Evolutionary conservation across 176 grass and related monocot species (phyloP).

Genomic region (Leersia perrieri): DNA sequence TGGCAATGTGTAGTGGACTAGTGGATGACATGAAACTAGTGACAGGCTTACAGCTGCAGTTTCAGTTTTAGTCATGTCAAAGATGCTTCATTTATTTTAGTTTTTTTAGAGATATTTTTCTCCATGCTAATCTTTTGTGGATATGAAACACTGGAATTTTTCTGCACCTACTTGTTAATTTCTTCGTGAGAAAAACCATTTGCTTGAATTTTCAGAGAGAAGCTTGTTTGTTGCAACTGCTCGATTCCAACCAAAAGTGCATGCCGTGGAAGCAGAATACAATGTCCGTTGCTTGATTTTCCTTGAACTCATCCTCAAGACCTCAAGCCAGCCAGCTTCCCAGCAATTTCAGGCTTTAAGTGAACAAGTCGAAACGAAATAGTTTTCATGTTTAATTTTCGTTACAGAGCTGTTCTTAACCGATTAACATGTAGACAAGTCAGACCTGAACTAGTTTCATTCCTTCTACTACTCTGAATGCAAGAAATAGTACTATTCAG

Average conservation of each 20-base stretch:
- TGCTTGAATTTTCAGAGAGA: background rate
- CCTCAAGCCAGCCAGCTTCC: background rate
- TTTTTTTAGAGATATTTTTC: background rate
- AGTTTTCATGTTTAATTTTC: background rate
- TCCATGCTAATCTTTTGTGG: background rate
- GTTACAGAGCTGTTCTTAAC: background rate
- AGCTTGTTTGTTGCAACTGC: background rate
- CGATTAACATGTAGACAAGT: constrained; percentile 1
- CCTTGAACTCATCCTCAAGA: background rate
- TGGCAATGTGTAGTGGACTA: background rate
- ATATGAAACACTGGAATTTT: background rate
- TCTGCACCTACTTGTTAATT: background rate
- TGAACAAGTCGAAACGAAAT: background rate
- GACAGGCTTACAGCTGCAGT: no score
- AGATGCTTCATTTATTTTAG: background rate
- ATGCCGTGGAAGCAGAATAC: background rate
- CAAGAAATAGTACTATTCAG: no score
- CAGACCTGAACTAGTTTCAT: background rate
- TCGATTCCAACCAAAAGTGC: background rate
- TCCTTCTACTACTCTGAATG: no score
- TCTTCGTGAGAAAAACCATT: background rate
- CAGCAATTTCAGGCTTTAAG: background rate
- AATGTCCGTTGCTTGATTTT: background rate
- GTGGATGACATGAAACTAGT: constrained; percentile 16
- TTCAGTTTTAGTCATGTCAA: background rate